phyloP scores from a whole-genome alignment of 805 yeast genomes.

The Ogataea nakhonphanomensis region DNA sequence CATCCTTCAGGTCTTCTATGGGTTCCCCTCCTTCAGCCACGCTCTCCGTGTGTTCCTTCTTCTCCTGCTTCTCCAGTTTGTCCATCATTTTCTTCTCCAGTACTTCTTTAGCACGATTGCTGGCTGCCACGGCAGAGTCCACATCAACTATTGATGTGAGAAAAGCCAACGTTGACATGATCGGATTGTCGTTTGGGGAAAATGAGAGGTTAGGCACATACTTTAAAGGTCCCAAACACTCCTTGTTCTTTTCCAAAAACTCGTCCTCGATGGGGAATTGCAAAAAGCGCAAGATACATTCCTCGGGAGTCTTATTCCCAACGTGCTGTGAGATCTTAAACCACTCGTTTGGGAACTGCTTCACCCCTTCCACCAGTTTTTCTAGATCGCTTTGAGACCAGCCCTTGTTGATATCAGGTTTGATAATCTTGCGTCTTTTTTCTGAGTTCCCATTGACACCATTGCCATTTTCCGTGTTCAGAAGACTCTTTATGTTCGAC shows the following conservation, averaged over 20 bases:
- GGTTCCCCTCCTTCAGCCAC: constrained; percentile 25
- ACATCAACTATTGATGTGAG: constrained; percentile 83
- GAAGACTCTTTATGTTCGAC: constrained; percentile 23
- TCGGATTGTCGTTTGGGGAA: constrained; percentile 86
- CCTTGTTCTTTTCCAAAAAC: constrained; percentile 46
- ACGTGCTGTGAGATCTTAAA: constrained; percentile 63
- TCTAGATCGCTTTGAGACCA: constrained; percentile 72
- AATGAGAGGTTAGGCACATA: constrained; percentile 84
- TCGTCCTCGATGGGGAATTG: constrained; percentile 79
- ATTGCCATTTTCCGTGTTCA: constrained; percentile 14
- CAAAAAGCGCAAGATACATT: constrained; percentile 76
- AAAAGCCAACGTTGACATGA: constrained; percentile 87
- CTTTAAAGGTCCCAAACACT: constrained; percentile 67
- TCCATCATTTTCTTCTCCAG: constrained; percentile 30
- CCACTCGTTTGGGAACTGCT: constrained; percentile 73
- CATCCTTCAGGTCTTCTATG: constrained; percentile 13
- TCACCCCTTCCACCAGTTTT: constrained; percentile 58
- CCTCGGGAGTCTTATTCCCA: constrained; percentile 68
- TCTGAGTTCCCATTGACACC: constrained; percentile 14
- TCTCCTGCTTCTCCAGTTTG: constrained; percentile 14
- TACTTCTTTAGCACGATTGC: constrained; percentile 54
- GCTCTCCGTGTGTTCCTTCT: constrained; percentile 13
- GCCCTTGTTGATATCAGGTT: constrained; percentile 38
- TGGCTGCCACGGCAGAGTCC: constrained; percentile 79
- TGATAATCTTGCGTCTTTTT: constrained; percentile 26